Base-by-base conservation (phyloP, 805 yeast species). In the Cyberlindnera bimundalis region DNA sequence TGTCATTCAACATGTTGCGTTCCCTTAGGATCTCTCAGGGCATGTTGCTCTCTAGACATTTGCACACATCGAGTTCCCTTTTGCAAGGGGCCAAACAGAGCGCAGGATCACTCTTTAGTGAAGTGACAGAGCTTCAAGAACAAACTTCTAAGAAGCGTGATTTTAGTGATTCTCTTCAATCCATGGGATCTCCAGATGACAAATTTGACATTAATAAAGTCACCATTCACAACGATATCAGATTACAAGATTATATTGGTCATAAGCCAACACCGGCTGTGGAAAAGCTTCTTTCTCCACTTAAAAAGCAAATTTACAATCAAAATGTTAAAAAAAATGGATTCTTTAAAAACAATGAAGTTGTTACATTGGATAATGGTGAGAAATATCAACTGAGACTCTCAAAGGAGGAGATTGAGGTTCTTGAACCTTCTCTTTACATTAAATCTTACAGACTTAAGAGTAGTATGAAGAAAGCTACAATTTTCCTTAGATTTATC, bases 401-500 rank as follows among this genome's bases (percentile, higher is more conserved):
- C 38, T 67, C 78, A 4, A 66, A 67, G 29, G 72, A 74, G 40
- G 96, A 89, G 61, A 78, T 87, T 40, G 84, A 82, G 40, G 76
- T 81, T 3, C 70, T 91, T 45, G 96, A 89, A 62, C 98, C 98
- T 18, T 79, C 93, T 11, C 76, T 91, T n/a, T 88, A 79, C 64
- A 64, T 85, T 42, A 75, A 83, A 60, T 84, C 95, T 10, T 81
- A 73, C 69, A 76, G 98, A 63, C 73, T 90, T 53, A 87, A 87
- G 61, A 76, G 90, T n/a, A 81, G 95, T 6, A 76, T 83, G 70
- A 91, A 91, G 65, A 91, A 91, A 66, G 87, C 93, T 33, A 87
- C 87, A 10, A 69, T 79, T 29, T 84, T 88, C 35, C 70, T 86
- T 50, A 74, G 97, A 51, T 77, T 89, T 56, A 74, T 90, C 43